These are phyloP conservation scores for Auricularia sp. DNA, from an alignment of 768 basidiomycete genomes.

Conservation along the genomic window DNA sequence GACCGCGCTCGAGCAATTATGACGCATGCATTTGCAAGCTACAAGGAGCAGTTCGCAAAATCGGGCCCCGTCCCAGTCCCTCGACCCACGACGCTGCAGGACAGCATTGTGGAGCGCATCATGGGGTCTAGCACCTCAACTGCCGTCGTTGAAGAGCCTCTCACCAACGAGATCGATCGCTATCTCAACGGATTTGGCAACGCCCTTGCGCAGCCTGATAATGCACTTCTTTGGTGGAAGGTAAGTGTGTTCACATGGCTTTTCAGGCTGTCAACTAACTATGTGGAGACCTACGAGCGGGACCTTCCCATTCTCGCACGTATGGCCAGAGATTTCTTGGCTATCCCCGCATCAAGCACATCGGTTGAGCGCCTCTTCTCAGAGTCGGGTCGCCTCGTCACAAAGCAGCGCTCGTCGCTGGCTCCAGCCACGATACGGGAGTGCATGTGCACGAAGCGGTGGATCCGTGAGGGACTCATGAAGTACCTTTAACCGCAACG, in stretches of 20 bases:
- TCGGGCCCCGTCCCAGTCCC: not conserved
- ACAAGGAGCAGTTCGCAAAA: not conserved
- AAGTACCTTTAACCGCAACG: not conserved
- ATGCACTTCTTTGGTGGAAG: constrained; percentile 24
- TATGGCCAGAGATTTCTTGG: constrained; percentile 2
- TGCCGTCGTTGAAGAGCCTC: not conserved
- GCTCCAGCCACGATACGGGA: not conserved
- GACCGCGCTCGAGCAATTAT: not conserved
- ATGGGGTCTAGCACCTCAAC: not conserved
- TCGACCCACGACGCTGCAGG: not conserved
- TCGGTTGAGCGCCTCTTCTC: constrained; percentile 3
- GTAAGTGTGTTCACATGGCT: constrained; percentile 7
- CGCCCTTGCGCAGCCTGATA: not conserved
- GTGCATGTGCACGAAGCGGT: not conserved
- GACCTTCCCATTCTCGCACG: not conserved
- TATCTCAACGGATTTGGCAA: not conserved
- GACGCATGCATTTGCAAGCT: not conserved
- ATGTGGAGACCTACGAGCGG: not conserved
- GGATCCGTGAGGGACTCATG: not conserved
- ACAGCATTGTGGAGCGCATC: not conserved
- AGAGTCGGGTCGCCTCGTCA: not conserved
- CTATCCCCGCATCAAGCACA: not conserved
- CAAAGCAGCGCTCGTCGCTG: not conserved
- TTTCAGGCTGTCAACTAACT: no score
- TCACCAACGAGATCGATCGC: not conserved